Evolutionary conservation across 106 monocot genomes (phyloP), one percentile per base, ranked within the genome.

Genomic region (Dendrobium chrysotoxum): DNA sequence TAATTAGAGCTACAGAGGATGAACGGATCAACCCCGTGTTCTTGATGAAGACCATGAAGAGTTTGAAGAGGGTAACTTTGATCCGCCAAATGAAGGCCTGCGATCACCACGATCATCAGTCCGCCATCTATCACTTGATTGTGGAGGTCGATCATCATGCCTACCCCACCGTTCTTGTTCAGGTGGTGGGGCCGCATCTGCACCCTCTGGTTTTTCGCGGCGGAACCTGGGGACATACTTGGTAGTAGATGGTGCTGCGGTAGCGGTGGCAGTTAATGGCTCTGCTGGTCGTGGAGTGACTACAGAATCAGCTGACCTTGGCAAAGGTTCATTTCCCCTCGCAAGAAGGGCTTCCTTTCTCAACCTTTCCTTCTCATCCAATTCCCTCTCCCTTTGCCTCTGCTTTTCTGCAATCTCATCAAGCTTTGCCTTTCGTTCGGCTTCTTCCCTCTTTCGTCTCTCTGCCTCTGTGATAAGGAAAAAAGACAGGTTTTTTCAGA

Each of bases 401-500:
- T 99, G 98, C 79, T 78, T 91, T 45, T 91, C 95, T 0, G 92
- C 95, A 77, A 95, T 90, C 40, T 93, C 92, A 81, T 95, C 98
- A 0, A 99, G 92, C 79, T 90, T 93, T 2, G 92, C 95, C 61
- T 91, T 91, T 41, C 87, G 75, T 76, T 99, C 98, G n/a, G 95
- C 92, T 76, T 99, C 98, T 83, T 99, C 98, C 71, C 67, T 99
- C 80, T 87, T 93, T 71, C 81, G 79, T 77, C 88, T 91, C 76
- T 99, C 98, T 21, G 86, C 88, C 91, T 99, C 98, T 99, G 95
- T 44, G 9, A 44, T 44, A 6, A 6, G 44, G 44, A 5, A 44
- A 6, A 6, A 44, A 44, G 8, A 44, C 6, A 44, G 44, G 8
- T 44, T 44, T 44, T 9, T 44, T 44, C 4, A 44, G 4, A 44